These are phyloP conservation scores for Malassezia arunalokei DNA, from an alignment of 1,284 basidiomycete genomes.

Conservation along the genomic window DNA sequence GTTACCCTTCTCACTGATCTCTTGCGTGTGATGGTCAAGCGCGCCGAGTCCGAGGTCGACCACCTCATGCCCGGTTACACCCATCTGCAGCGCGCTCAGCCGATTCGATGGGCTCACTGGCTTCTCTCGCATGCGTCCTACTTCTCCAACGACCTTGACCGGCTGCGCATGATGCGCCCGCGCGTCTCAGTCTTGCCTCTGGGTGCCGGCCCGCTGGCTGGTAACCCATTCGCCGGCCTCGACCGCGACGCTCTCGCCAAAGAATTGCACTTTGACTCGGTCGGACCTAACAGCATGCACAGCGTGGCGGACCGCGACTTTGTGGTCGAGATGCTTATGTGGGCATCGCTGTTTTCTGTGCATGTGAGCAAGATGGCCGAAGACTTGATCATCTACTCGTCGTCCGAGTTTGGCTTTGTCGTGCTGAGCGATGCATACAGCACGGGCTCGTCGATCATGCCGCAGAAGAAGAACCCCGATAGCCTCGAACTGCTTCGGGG, in stretches of 20 bases:
- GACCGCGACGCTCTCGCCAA: conserved; percentile 40
- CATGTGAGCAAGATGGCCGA: conserved; percentile 90
- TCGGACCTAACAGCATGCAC: conserved; percentile 45
- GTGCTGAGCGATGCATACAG: conserved; percentile 90
- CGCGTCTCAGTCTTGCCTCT: conserved; percentile 77
- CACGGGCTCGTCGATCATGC: conserved; percentile 98
- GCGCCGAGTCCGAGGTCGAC: conserved; percentile 82
- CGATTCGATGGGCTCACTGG: conserved; percentile 95
- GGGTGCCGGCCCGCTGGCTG: conserved; percentile 84
- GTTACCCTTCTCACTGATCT: conserved; percentile 64
- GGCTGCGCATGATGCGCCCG: conserved; percentile 63
- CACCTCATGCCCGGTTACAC: conserved; percentile 90
- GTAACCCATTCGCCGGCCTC: conserved; percentile 66
- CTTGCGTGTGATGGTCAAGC: conserved; percentile 72
- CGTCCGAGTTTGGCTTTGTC: conserved; percentile 90
- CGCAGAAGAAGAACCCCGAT: conserved; percentile 98
- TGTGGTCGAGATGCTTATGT: conserved; percentile 92
- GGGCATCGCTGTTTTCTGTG: conserved; percentile 79
- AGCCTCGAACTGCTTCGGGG: conserved; percentile 86
- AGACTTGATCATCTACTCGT: conserved; percentile 91
- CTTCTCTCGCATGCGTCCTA: conserved; percentile 88
- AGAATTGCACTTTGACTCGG: conserved; percentile 41
- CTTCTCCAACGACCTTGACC: conserved; percentile 73
- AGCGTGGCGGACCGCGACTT: conserved; percentile 95
- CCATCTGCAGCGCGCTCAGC: conserved; percentile 70